These are phyloP conservation scores for Borovskyia barvae DNA, from an alignment of 208 protist genomes.

Conservation along the genomic window DNA sequence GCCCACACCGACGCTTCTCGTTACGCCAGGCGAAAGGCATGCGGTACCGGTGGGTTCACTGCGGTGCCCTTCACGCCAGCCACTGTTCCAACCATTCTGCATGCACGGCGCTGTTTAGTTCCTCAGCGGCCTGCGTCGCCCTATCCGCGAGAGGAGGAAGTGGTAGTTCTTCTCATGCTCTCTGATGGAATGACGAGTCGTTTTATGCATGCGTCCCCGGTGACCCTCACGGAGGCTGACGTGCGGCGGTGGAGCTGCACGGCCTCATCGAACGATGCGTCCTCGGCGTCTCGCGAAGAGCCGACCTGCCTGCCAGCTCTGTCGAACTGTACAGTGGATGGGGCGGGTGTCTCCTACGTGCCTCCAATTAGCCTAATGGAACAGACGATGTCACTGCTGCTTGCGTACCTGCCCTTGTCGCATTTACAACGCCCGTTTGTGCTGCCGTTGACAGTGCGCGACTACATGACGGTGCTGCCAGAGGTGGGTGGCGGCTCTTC, in stretches of 20 bases:
- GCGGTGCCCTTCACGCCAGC: neutral
- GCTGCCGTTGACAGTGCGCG: constrained; percentile 53
- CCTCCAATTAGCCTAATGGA: constrained; percentile 68
- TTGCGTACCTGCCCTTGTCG: constrained; percentile 60
- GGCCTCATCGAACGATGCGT: no score
- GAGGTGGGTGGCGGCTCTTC: constrained; percentile 25
- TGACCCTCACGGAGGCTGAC: no score
- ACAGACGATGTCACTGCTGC: constrained; percentile 44
- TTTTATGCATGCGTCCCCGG: constrained; percentile 43
- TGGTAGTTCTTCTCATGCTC: constrained; percentile 55
- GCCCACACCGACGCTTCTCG: neutral
- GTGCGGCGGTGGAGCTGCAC: no score
- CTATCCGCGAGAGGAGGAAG: constrained; percentile 43
- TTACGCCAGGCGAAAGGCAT: no score
- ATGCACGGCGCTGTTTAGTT: constrained; percentile 17
- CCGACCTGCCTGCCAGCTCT: no score
- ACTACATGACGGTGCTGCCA: constrained; percentile 77
- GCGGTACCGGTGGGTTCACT: no score
- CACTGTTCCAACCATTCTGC: constrained; percentile 12
- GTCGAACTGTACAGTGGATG: no score
- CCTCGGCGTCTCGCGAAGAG: no score
- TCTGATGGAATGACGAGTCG: constrained; percentile 51
- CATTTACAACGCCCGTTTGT: constrained; percentile 64
- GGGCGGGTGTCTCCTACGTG: constrained; percentile 10
- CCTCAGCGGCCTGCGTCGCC: constrained; percentile 20